Base-by-base conservation (phyloP, 768 basidiomycete species). In the Suillus weaverae region DNA sequence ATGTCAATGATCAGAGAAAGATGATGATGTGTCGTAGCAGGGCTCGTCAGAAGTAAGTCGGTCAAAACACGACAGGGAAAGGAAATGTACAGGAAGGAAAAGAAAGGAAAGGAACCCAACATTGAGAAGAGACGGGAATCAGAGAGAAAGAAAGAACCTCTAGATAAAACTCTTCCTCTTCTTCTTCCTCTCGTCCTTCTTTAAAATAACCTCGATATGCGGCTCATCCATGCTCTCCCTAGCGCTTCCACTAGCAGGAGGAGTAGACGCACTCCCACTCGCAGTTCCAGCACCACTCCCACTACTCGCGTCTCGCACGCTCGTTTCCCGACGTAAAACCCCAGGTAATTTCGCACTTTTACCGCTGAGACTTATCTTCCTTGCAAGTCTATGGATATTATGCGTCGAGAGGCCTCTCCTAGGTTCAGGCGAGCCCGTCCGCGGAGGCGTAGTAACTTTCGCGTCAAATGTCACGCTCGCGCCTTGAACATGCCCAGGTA, bases 341-440 rank as follows among this genome's bases (percentile, higher is more conserved):
- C 67, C 71, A 3, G 72, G 70, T 43, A 80, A 77, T 10, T 41
- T 59, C 3, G 57, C 38, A 1, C 26, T 26, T 10, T 59, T 59
- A 0, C 57, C 57, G 11, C 76, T 35, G 81, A 91, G 75, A 11
- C 91, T 92, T 62, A 94, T 88, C 66, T 86, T 81, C 65, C 91
- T 81, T 18, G 91, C 92, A 43, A 94, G 72, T 20, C 91, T 84
- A 73, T 92, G 91, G 81, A 95, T 91, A 71, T 94, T 94, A 73
- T 95, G 92, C 33, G 91, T 90, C 10, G 91, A 88, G 64, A 91
- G 92, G 22, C 82, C 79, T 92, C 92, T 39, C 86, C 86, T 70
- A 67, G 83, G 84, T 70, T 92, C 90, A 6, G 92, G 90, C 8
- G 91, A 90, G n/a, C 85, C 86, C 43, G 83, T 84, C 36, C 91